Evolutionary conservation across 148 eudicot species (phyloP), one percentile per base, ranked within the genome.

Genomic region (Vaccinium vitisidaea): DNA sequence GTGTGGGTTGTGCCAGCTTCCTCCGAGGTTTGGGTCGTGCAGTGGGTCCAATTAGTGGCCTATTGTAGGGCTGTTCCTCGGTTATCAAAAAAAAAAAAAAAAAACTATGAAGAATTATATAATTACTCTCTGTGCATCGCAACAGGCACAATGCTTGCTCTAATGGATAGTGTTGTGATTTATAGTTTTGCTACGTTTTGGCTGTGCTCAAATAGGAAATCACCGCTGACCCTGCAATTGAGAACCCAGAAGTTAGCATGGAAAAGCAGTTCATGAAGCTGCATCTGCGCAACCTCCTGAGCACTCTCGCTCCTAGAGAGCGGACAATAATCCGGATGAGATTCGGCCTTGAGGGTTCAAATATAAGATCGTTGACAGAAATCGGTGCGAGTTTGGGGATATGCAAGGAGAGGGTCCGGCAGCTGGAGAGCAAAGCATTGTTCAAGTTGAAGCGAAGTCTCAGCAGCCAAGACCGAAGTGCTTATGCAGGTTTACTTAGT

Each of bases 371-470:
- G 4, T 90, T 96, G 16, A 88, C 96, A 13, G 99, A 93, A 81
- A 94, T 96, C 30, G 99, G 97, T 81, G 89, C 55, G 54, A 83
- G 89, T 84, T 89, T 92, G 88, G 98, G 97, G 82, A 79, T 96
- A 84, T 92, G 95, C 1, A 94, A 94, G 91, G 99, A 96, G 87
- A 93, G 98, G 85, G 90, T 94, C 75, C 83, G 99, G 61, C 98
- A 96, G 84, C 84, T 96, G 87, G 98, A 96, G 87, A 93, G 89
- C 83, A 91, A 93, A 85, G 97, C 99, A 53, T 43, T 96, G 75
- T 65, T 89, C 86, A 93, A 93, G 89, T 95, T 96, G 80, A 93
- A 89, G 91, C 95, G 92, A 85, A 88, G 85, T 69, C 90, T 94
- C 58, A 73, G 74, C 77, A 90, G 87, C 83, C 94, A 96, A 84